Conservation (phyloP, 2,329 filamentous ascomycete species). For the Cladosporium colombiae region DNA sequence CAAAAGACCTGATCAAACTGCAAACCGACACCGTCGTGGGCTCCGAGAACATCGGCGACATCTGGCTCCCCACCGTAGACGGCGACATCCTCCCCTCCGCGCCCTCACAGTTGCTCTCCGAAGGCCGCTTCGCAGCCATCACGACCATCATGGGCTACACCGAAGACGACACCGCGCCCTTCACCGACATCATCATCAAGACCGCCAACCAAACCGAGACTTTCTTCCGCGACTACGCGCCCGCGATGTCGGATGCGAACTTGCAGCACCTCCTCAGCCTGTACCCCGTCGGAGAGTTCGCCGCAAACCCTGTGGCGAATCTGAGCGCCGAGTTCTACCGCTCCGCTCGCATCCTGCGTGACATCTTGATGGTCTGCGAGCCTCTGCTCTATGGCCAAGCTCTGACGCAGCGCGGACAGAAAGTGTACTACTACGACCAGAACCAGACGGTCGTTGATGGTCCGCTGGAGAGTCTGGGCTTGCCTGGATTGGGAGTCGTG, state of each 20-base stretch:
- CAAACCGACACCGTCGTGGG: constrained; percentile 46
- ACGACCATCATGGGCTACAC: constrained; percentile 47
- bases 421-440: constrained; percentile 53
- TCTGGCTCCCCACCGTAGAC: constrained; percentile 54
- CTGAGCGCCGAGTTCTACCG: constrained; percentile 54
- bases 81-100: constrained; percentile 49
- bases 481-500: constrained; percentile 47
- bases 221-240: constrained; percentile 46
- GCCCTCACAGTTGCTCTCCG: constrained; percentile 43
- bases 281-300: constrained; percentile 47
- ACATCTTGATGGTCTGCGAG: constrained; percentile 55
- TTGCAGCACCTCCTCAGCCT: constrained; percentile 35
- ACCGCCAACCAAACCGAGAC: constrained; percentile 37
- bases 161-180: constrained; percentile 45
- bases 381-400: constrained; percentile 47
- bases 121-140: constrained; percentile 43
- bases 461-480: constrained; percentile 41
- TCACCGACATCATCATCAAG: constrained; percentile 36
- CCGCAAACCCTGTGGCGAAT: constrained; percentile 38
- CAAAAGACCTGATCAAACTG: constrained; percentile 46
- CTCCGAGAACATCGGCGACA: constrained; percentile 46
- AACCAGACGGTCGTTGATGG: constrained; percentile 57
- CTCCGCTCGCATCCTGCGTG: constrained; percentile 51
- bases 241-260: constrained; percentile 35
- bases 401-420: constrained; percentile 41